phyloP scores from a whole-genome alignment of 495 filamentous ascomycete species.

The Rhizodiscina lignyota region DNA sequence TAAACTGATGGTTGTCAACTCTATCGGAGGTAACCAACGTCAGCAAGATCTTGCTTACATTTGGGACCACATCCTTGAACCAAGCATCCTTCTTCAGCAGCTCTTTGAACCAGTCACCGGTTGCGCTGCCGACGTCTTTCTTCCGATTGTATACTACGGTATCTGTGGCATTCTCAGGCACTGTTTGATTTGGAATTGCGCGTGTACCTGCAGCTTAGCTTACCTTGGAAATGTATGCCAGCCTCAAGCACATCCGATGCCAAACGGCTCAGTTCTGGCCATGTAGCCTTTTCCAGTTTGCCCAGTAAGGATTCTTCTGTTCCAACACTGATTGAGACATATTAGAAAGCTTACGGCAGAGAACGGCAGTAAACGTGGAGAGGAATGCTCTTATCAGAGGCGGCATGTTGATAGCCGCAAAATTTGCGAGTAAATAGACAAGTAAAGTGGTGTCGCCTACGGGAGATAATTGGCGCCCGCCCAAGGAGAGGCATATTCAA shows the following conservation, averaged over 20 bases:
- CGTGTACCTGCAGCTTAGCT: constrained; percentile 9
- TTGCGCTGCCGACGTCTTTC: constrained; percentile 36
- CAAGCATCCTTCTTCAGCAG: constrained; percentile 58
- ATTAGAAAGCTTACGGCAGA: too few species aligned
- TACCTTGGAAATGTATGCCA: constrained; percentile 76
- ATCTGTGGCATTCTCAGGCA: constrained; percentile 20
- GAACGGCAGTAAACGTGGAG: too few species aligned
- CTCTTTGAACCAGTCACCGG: constrained; percentile 38
- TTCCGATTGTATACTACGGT: constrained; percentile 44
- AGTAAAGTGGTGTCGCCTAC: too few species aligned
- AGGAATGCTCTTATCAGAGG: too few species aligned
- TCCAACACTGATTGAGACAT: constrained; percentile 28
- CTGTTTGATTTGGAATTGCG: too few species aligned
- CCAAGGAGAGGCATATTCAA: constrained; percentile 92
- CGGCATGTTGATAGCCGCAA: too few species aligned
- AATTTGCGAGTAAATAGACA: too few species aligned
- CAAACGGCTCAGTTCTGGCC: constrained; percentile 22
- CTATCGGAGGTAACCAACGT: too few species aligned
- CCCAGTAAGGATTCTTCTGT: constrained; percentile 32
- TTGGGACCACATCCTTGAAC: constrained; percentile 62
- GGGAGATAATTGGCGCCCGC: constrained; percentile 88
- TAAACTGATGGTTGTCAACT: constrained; percentile 33
- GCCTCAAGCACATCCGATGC: constrained; percentile 64
- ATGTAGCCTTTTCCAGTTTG: constrained; percentile 30
- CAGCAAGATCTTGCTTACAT: constrained; percentile 37